A percentile compares a stretch with the other conserved stretches of the same genome.
These are phyloP conservation scores for Penicillium fuscoglaucum DNA, from an alignment of 2,329 filamentous ascomycete genomes.

Conservation along the genomic window DNA sequence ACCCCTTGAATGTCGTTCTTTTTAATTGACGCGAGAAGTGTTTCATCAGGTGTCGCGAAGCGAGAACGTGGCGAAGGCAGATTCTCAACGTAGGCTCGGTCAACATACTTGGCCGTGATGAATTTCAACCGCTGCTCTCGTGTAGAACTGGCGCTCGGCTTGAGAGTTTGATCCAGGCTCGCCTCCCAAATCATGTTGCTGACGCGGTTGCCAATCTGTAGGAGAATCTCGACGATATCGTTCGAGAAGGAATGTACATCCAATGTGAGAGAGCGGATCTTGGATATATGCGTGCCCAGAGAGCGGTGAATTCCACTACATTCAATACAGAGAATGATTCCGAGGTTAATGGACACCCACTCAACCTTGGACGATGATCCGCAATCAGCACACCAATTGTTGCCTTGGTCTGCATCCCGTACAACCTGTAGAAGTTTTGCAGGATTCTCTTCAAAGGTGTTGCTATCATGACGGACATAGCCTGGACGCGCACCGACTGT, in stretches of 20 bases:
- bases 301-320: conserved; percentile 97
- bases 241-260: conserved; percentile 95
- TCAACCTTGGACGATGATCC: conserved; percentile 89
- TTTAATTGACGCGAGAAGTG: conserved; percentile 87
- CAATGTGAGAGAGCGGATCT: conserved; percentile 89
- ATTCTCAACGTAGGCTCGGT: conserved; percentile 77
- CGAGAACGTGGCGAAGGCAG: conserved; percentile 69
- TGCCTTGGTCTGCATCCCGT: conserved; percentile 86
- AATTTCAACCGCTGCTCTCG: conserved; percentile 91
- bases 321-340: conserved; percentile 94
- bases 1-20: conserved; percentile 94
- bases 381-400: conserved; percentile 92
- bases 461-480: conserved; percentile 67
- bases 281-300: conserved; percentile 95
- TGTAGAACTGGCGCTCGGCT: conserved; percentile 74
- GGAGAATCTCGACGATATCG: conserved; percentile 91
- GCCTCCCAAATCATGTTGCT: conserved; percentile 98
- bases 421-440: conserved; percentile 84
- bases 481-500: conserved; percentile 86
- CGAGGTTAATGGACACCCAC: conserved; percentile 98
- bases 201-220: conserved; percentile 88
- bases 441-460: conserved; percentile 75
- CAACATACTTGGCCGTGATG: conserved; percentile 92
- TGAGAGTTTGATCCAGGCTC: conserved; percentile 69
- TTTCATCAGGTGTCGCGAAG: conserved; percentile 79